Evolutionary conservation across 2,329 filamentous ascomycete species (phyloP).

Genomic region (Emergomyces africanus): DNA sequence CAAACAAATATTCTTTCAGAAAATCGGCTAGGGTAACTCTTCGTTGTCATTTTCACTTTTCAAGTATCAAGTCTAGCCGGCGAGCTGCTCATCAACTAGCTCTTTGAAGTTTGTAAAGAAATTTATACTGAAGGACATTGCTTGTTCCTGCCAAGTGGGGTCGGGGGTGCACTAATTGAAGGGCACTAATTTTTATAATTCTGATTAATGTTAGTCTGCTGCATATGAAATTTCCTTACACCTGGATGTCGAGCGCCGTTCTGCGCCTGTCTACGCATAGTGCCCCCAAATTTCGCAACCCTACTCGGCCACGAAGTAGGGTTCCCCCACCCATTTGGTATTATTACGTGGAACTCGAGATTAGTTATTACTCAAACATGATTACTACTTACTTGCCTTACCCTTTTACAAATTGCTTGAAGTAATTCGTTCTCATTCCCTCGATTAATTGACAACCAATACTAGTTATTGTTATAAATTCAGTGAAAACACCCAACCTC

Average conservation of each 20-base stretch:
- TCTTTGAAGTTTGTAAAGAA: background rate
- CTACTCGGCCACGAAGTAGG: background rate
- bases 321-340: background rate
- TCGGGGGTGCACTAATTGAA: no score
- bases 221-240: background rate
- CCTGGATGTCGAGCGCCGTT: background rate
- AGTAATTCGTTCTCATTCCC: background rate
- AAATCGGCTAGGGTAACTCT: background rate
- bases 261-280: background rate
- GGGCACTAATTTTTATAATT: background rate
- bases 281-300: background rate
- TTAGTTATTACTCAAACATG: background rate
- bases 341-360: background rate
- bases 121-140: background rate
- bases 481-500: no score
- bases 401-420: background rate
- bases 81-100: background rate
- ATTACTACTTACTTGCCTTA: background rate
- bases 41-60: background rate
- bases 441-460: no score
- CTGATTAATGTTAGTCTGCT: background rate
- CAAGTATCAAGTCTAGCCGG: background rate
- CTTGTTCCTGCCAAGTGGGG: background rate
- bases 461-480: no score
- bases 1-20: background rate